phyloP scores from a whole-genome alignment of 208 protist genomes.

The Trypanosoma lewisi region DNA sequence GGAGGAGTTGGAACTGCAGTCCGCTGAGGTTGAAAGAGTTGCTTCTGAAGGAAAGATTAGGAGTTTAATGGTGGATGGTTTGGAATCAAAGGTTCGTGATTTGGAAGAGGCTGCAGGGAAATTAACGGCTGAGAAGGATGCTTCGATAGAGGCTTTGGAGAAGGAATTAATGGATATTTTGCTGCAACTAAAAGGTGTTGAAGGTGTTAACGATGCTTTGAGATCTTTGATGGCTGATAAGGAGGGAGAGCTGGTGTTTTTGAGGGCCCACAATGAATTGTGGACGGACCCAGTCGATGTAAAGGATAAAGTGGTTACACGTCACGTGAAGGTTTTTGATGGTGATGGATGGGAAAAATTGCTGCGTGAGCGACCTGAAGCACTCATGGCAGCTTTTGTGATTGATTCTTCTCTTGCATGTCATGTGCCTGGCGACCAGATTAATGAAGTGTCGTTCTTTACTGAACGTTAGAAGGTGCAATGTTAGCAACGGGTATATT shows the following conservation, averaged over 20 bases:
- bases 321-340: conserved; percentile 60
- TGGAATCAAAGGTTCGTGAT: background rate
- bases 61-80: background rate
- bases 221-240: conserved; percentile 23
- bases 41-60: background rate
- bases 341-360: conserved; percentile 54
- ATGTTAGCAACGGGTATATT: background rate
- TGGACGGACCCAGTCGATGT: conserved; percentile 32
- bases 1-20: conserved; percentile 23
- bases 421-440: conserved; percentile 61
- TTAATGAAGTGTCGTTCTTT: conserved; percentile 38
- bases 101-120: conserved; percentile 1
- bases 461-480: conserved; percentile 14
- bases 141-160: conserved; percentile 7
- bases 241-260: conserved; percentile 33
- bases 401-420: conserved; percentile 66
- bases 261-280: conserved; percentile 33
- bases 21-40: conserved; percentile 31
- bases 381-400: conserved; percentile 54
- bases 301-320: conserved; percentile 42
- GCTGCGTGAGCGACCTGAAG: conserved; percentile 44
- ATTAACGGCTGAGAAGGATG: conserved; percentile 14
- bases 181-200: conserved; percentile 21
- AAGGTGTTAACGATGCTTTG: conserved; percentile 16
- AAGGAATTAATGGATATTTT: conserved; percentile 25